Evolutionary conservation across 768 basidiomycete species (phyloP).

Genomic region (Termitomyces sp.): DNA sequence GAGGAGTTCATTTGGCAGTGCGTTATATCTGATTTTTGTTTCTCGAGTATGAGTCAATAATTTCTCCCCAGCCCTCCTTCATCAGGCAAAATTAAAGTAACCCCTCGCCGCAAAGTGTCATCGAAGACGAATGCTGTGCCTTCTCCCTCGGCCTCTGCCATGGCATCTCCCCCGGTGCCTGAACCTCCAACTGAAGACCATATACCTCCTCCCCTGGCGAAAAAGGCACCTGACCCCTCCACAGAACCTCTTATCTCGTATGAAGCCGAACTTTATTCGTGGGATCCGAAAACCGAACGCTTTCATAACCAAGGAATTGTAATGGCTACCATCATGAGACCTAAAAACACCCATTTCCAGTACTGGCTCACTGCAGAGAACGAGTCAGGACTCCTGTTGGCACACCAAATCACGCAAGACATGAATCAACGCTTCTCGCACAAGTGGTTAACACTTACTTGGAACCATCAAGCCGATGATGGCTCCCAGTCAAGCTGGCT

Average conservation of each 20-base stretch:
- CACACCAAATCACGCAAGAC: slow-evolving; percentile 61
- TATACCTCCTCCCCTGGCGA: slow-evolving; percentile 2
- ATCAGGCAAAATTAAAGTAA: slow-evolving; percentile 25
- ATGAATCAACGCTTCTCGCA: slow-evolving; percentile 73
- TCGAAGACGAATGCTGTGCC: slow-evolving; percentile 22
- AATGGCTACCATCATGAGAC: slow-evolving; percentile 50
- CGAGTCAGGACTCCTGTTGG: slow-evolving; percentile 49
- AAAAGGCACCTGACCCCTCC: slow-evolving; percentile 21
- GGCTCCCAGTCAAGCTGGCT: slow-evolving; percentile 76
- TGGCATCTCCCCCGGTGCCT: slow-evolving; percentile 4
- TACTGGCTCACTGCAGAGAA: slow-evolving; percentile 61
- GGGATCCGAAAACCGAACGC: slow-evolving; percentile 49
- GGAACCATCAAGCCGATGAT: slow-evolving; percentile 71
- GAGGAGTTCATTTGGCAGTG: slow-evolving; percentile 83
- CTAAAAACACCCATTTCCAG: slow-evolving; percentile 42
- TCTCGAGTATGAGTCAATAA: neutral
- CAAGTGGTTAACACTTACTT: slow-evolving; percentile 74
- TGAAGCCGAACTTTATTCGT: slow-evolving; percentile 60
- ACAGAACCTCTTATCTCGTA: slow-evolving; percentile 34
- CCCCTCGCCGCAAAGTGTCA: slow-evolving; percentile 31
- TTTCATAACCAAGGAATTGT: slow-evolving; percentile 58
- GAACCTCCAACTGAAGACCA: slow-evolving; percentile 6
- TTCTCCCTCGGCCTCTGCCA: slow-evolving; percentile 3
- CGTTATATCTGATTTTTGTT: slow-evolving; percentile 30
- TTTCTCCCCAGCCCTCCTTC: slow-evolving; percentile 33